phyloP scores from a whole-genome alignment of 306 rosid genomes.

The Casuarina cunninghamiana region DNA sequence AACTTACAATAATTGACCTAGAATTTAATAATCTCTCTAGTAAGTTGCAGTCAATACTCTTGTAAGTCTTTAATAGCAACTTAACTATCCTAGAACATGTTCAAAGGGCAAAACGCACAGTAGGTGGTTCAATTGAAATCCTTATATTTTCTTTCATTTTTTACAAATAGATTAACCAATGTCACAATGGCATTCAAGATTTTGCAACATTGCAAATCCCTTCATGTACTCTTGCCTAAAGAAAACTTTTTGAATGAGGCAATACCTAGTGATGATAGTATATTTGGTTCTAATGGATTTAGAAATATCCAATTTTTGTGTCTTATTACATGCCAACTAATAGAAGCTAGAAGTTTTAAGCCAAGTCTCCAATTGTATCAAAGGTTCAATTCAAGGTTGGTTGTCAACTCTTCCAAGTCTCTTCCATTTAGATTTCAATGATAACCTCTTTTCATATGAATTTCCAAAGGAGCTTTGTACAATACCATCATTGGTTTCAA shows the following conservation, averaged over 20 bases:
- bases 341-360: neutral
- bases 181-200: conserved; percentile 11
- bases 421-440: neutral
- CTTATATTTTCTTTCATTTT: conserved; percentile 1
- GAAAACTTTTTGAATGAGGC: neutral
- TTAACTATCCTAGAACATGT: neutral
- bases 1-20: conserved; percentile 1
- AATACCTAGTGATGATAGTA: neutral
- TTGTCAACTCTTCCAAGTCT: conserved; percentile 16
- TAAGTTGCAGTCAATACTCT: conserved; percentile 1
- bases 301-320: neutral
- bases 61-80: conserved; percentile 12
- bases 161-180: neutral
- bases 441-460: conserved; percentile 9
- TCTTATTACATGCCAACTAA: neutral
- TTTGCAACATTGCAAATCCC: neutral
- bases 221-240: neutral
- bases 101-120: conserved; percentile 9
- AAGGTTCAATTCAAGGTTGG: conserved; percentile 13
- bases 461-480: conserved; percentile 1
- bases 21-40: neutral
- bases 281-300: neutral
- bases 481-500: neutral
- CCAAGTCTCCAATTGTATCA: neutral
- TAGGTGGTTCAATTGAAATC: neutral